These are phyloP conservation scores for Trichosporon ovoides DNA, from an alignment of 1,284 basidiomycete genomes.

Conservation along the genomic window DNA sequence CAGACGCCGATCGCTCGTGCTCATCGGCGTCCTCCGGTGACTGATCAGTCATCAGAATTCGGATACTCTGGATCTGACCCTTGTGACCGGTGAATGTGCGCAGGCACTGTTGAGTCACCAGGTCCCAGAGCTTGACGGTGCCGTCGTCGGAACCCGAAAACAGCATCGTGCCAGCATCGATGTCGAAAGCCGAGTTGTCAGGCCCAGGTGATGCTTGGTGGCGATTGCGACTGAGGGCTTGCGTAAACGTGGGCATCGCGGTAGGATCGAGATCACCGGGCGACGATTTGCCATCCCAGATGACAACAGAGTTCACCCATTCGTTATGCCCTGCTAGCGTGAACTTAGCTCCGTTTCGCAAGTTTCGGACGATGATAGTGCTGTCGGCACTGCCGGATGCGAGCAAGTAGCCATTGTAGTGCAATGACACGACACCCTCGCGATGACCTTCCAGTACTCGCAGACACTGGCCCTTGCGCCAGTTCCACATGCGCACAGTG, in stretches of 20 bases:
- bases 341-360: slow-evolving; percentile 85
- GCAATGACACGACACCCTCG: slow-evolving; percentile 84
- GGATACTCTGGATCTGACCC: slow-evolving; percentile 89
- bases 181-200: slow-evolving; percentile 36
- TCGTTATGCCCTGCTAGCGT: slow-evolving; percentile 87
- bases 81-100: slow-evolving; percentile 84
- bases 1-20: slow-evolving; percentile 10
- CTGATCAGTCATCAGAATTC: slow-evolving; percentile 61
- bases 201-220: slow-evolving; percentile 8
- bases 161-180: slow-evolving; percentile 82
- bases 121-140: slow-evolving; percentile 90
- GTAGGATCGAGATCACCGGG: slow-evolving; percentile 47
- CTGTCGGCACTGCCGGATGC: slow-evolving; percentile 85
- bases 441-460: slow-evolving; percentile 78
- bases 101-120: slow-evolving; percentile 72
- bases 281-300: slow-evolving; percentile 74
- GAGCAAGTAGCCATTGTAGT: slow-evolving; percentile 87
- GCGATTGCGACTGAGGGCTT: slow-evolving; percentile 12
- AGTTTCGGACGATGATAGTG: slow-evolving; percentile 89
- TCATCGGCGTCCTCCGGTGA: slow-evolving; percentile 31
- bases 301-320: slow-evolving; percentile 92
- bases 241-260: slow-evolving; percentile 46
- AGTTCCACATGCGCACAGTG: slow-evolving; percentile 93
- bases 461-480: slow-evolving; percentile 84
- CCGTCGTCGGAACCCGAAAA: slow-evolving; percentile 96